Conservation (phyloP, 1,284 basidiomycete genomes). For the Farysia itapuensis region DNA sequence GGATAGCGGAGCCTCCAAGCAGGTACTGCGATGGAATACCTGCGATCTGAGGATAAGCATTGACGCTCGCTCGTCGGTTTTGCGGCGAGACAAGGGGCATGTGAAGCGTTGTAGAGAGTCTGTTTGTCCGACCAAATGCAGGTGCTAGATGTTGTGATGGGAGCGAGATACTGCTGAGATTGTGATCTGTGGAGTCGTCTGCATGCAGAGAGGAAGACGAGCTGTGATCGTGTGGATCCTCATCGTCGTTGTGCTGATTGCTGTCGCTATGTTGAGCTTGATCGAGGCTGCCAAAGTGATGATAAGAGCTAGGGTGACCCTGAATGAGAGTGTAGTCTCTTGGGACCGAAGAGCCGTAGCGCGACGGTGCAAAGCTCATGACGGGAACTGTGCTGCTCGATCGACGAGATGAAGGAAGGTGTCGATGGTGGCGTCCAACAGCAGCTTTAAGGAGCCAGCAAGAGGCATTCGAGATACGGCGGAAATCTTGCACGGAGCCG, state of each 20-base stretch:
- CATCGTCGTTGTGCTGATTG: background rate
- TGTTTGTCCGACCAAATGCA: conserved; percentile 16
- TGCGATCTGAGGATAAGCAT: conserved; percentile 29
- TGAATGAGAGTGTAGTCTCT: conserved; percentile 36
- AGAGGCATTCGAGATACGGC: too few relatives aligned
- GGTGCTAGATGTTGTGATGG: conserved; percentile 12
- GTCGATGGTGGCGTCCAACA: too few relatives aligned
- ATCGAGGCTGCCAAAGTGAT: conserved; percentile 24
- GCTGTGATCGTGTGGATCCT: conserved; percentile 6
- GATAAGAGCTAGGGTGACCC: conserved; percentile 33
- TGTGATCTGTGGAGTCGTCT: conserved; percentile 16
- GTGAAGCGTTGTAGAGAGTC: conserved; percentile 3
- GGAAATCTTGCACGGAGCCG: too few relatives aligned
- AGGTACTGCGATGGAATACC: conserved; percentile 38
- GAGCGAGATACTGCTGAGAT: conserved; percentile 28
- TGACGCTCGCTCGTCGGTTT: conserved; percentile 23
- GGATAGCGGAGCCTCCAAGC: conserved; percentile 29
- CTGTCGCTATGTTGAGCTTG: conserved; percentile 1
- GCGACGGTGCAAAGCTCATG: conserved; percentile 39
- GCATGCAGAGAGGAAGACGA: conserved; percentile 12
- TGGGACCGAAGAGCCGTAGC: conserved; percentile 37
- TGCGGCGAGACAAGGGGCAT: conserved; percentile 19
- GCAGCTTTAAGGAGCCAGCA: too few relatives aligned
- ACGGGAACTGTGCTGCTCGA: too few relatives aligned
- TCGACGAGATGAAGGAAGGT: too few relatives aligned